phyloP scores from a whole-genome alignment of 1,284 basidiomycete species.

The Cryptococcus sp. region DNA sequence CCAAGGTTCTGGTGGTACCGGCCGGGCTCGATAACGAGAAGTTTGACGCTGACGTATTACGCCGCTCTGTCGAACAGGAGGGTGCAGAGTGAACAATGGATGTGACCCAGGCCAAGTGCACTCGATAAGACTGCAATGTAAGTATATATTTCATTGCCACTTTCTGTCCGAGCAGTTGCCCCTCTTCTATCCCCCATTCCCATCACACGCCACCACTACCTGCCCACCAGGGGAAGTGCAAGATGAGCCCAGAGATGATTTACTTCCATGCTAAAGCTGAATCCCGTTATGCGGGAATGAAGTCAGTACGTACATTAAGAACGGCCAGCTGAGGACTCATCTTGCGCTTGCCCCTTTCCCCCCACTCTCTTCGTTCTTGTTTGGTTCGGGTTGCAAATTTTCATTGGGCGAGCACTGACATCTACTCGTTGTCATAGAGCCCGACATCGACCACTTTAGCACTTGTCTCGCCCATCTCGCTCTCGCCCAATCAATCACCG shows the following conservation, averaged over 20 bases:
- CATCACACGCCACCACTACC: slow-evolving; percentile 1
- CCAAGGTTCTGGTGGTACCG: too few relatives aligned
- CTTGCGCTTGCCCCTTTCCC: slow-evolving; percentile 1
- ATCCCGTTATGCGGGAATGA: slow-evolving; percentile 35
- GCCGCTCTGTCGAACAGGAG: background rate
- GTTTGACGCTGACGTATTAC: background rate
- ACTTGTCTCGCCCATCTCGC: slow-evolving; percentile 2
- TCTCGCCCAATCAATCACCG: background rate
- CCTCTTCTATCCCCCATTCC: background rate
- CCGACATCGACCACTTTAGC: background rate
- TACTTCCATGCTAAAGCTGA: slow-evolving; percentile 50
- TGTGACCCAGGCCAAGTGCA: background rate
- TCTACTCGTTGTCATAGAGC: background rate
- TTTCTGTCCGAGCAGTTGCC: background rate
- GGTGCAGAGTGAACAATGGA: background rate
- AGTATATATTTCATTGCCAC: background rate
- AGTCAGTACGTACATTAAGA: slow-evolving; percentile 44
- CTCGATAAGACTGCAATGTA: background rate
- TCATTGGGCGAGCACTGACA: background rate
- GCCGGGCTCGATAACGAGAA: background rate
- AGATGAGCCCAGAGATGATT: slow-evolving; percentile 39
- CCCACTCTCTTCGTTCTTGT: background rate
- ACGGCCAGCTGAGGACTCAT: slow-evolving; percentile 43
- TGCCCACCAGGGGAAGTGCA: background rate
- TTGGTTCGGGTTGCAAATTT: background rate